phyloP scores from a whole-genome alignment of 129 eudicot species.

The Logfia minima region DNA sequence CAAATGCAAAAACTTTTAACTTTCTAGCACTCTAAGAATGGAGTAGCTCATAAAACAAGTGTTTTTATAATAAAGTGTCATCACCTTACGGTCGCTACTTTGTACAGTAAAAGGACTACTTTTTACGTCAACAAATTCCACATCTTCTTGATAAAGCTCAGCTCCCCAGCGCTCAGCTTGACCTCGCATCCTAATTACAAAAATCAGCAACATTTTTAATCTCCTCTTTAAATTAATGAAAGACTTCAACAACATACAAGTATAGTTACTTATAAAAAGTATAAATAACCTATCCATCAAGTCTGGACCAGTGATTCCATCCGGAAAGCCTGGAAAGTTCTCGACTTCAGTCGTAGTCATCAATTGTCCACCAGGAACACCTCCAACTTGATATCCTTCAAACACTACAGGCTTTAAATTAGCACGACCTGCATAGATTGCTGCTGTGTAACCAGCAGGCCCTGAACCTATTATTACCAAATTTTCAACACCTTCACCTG shows the following conservation, averaged over 20 bases:
- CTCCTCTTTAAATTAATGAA: neutral
- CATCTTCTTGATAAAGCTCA: conserved; percentile 92
- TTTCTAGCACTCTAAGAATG: neutral
- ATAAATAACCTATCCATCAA: conserved; percentile 77
- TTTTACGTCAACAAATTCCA: conserved; percentile 81
- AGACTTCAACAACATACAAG: neutral
- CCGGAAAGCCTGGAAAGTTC: conserved; percentile 98
- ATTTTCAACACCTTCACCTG: conserved; percentile 79
- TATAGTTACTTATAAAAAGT: conserved; percentile 3
- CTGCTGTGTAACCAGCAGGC: conserved; percentile 99
- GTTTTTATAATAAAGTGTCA: conserved; percentile 1
- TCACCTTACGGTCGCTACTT: conserved; percentile 93
- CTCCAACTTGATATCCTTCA: conserved; percentile 94
- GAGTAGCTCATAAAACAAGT: neutral
- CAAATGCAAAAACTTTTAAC: neutral
- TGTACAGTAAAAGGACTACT: conserved; percentile 74
- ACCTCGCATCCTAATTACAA: conserved; percentile 57
- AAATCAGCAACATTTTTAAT: neutral
- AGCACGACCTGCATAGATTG: conserved; percentile 96
- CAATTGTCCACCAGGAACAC: conserved; percentile 97
- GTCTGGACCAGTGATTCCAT: conserved; percentile 98
- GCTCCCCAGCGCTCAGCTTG: conserved; percentile 99
- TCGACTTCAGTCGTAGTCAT: conserved; percentile 99
- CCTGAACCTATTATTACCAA: conserved; percentile 97
- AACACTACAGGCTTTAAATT: conserved; percentile 93